Evolutionary conservation across 23 red algal genomes (phyloP).

Genomic region (Agarophyton chilense): DNA sequence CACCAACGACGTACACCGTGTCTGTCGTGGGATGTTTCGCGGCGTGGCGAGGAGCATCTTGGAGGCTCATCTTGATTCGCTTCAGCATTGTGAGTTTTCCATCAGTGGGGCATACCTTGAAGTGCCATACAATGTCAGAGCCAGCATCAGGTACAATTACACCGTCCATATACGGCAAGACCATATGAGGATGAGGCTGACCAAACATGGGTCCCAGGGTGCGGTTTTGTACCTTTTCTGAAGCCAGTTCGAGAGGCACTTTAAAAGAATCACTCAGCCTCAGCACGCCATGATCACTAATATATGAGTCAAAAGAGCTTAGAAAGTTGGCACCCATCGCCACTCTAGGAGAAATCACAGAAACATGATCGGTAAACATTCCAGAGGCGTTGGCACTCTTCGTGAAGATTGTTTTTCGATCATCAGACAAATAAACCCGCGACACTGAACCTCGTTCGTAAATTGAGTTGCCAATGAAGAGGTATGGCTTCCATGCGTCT

Average conservation of each 20-base stretch:
- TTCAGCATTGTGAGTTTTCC: conserved; percentile 27
- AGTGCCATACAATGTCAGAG: conserved; percentile 43
- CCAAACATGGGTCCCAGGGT: conserved; percentile 20
- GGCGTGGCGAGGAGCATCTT: conserved; percentile 54
- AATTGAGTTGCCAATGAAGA: conserved; percentile 24
- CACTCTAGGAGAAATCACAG: conserved; percentile 11
- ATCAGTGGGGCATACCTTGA: conserved; percentile 11
- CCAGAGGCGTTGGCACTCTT: not conserved
- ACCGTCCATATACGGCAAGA: conserved; percentile 30
- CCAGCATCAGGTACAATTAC: conserved; percentile 59
- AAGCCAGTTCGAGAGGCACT: conserved; percentile 36
- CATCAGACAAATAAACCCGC: not conserved
- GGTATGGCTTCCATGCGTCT: conserved; percentile 8
- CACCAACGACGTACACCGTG: conserved; percentile 53
- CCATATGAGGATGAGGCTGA: conserved; percentile 57
- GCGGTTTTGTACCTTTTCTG: not conserved
- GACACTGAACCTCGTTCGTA: conserved; percentile 17
- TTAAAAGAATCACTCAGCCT: conserved; percentile 19
- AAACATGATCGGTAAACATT: conserved; percentile 17
- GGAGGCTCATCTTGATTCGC: conserved; percentile 10
- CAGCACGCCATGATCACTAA: conserved; percentile 29
- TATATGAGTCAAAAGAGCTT: conserved; percentile 22
- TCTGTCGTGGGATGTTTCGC: conserved; percentile 30
- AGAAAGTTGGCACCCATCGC: conserved; percentile 22
- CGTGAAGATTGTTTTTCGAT: not conserved